These are phyloP conservation scores for Citrus australasica DNA, from an alignment of 345 rosid genomes.

Conservation along the genomic window DNA sequence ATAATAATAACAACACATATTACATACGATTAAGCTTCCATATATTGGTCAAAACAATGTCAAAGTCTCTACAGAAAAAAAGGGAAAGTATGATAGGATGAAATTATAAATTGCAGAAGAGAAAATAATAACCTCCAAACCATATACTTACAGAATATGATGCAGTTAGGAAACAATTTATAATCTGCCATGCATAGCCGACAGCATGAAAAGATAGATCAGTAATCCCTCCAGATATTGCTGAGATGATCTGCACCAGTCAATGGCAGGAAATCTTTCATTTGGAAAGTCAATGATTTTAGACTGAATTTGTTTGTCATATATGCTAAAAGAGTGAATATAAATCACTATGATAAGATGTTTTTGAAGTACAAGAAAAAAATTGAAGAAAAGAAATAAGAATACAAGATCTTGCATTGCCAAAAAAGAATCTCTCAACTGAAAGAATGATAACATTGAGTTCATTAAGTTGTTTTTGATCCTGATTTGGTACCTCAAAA, in stretches of 20 bases:
- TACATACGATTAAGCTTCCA: background rate
- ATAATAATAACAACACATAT: background rate
- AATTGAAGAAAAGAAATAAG: background rate
- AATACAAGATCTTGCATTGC: background rate
- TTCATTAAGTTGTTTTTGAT: background rate
- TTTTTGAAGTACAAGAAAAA: background rate
- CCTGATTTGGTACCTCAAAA: background rate
- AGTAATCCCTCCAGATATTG: constrained; percentile 93
- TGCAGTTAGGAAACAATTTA: constrained; percentile 90
- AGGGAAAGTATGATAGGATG: background rate
- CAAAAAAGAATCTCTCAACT: constrained; percentile 1
- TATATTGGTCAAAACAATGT: background rate
- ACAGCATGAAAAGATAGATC: constrained; percentile 86
- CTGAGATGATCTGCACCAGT: constrained; percentile 74
- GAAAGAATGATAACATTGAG: background rate
- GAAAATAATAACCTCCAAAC: constrained; percentile 3
- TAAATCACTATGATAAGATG: background rate
- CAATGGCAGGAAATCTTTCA: background rate
- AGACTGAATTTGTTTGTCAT: background rate
- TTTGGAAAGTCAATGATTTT: background rate
- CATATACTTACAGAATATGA: constrained; percentile 82
- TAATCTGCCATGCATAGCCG: constrained; percentile 93
- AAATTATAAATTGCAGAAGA: background rate
- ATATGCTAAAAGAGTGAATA: background rate
- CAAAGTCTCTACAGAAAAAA: background rate